A percentile compares a stretch with the other conserved stretches of the same genome.
Conservation (phyloP, 139 green algal genomes). For the Tetratostichococcus sp. region DNA sequence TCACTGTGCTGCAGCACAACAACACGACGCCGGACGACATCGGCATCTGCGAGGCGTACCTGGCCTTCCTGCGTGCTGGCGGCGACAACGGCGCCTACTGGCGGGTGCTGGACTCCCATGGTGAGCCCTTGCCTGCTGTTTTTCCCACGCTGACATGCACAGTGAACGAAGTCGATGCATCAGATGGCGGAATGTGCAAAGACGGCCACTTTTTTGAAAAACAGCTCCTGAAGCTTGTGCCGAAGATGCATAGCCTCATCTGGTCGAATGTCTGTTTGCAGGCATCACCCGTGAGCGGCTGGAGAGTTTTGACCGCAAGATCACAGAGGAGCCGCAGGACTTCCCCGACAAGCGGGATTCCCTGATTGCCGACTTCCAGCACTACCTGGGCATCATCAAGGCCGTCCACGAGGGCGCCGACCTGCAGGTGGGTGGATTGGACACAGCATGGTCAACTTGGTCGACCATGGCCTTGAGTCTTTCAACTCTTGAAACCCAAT, state of each 20-base stretch:
- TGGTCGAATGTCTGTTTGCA: background rate
- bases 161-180: no score
- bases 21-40: slow-evolving; percentile 99
- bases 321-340: slow-evolving; percentile 78
- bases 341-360: slow-evolving; percentile 76
- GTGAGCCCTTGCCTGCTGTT: no score
- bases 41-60: slow-evolving; percentile 95
- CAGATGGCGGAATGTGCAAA: no score
- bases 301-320: slow-evolving; percentile 87
- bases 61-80: slow-evolving; percentile 77
- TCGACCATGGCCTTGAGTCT: no score
- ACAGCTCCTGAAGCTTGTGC: no score
- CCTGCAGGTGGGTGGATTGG: slow-evolving; percentile 42
- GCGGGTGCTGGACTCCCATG: slow-evolving; percentile 56
- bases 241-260: no score
- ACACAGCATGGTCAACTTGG: no score
- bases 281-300: slow-evolving; percentile 86
- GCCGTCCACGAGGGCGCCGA: slow-evolving; percentile 82
- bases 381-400: slow-evolving; percentile 96
- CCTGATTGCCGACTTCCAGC: slow-evolving; percentile 86
- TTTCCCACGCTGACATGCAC: no score
- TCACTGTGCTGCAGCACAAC: slow-evolving; percentile 89
- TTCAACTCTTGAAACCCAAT: no score
- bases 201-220: no score
- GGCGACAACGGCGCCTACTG: slow-evolving; percentile 87